These are phyloP conservation scores for Podospora bellae-mahoneyi DNA, from an alignment of 495 filamentous ascomycete genomes.

Conservation along the genomic window DNA sequence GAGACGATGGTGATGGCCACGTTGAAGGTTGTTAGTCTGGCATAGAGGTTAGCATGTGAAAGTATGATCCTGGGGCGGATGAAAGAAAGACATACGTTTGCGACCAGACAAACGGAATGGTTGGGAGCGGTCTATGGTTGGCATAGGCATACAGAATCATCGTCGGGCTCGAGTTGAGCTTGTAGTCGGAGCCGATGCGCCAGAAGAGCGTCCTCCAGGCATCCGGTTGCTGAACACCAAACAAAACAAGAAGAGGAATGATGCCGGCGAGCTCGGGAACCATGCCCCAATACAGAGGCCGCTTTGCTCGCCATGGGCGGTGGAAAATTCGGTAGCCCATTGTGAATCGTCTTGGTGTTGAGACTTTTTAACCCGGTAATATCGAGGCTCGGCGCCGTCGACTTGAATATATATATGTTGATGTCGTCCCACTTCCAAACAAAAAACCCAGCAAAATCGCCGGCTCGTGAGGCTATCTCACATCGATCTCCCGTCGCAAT, in stretches of 20 bases:
- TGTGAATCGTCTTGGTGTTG: conserved; percentile 11
- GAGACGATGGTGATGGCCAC: conserved; percentile 76
- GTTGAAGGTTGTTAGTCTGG: conserved; percentile 75
- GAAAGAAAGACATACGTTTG: conserved; percentile 57
- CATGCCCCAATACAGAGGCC: conserved; percentile 62
- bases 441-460: background rate
- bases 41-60: conserved; percentile 9
- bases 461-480: background rate
- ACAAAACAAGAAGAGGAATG: conserved; percentile 70
- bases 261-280: conserved; percentile 65
- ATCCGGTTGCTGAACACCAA: conserved; percentile 77
- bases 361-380: background rate
- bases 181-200: conserved; percentile 72
- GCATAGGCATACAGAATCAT: conserved; percentile 71
- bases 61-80: conserved; percentile 7
- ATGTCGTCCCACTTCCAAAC: background rate
- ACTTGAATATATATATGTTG: background rate
- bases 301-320: conserved; percentile 63
- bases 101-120: conserved; percentile 76
- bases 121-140: conserved; percentile 64
- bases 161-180: conserved; percentile 78
- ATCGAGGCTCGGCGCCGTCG: background rate
- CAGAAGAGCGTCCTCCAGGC: conserved; percentile 75
- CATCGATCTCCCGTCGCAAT: background rate
- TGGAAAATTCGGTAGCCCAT: conserved; percentile 46